Evolutionary conservation across 371 early-diverging fungal species (phyloP).

Genomic region (Rhizomucor miehei): DNA sequence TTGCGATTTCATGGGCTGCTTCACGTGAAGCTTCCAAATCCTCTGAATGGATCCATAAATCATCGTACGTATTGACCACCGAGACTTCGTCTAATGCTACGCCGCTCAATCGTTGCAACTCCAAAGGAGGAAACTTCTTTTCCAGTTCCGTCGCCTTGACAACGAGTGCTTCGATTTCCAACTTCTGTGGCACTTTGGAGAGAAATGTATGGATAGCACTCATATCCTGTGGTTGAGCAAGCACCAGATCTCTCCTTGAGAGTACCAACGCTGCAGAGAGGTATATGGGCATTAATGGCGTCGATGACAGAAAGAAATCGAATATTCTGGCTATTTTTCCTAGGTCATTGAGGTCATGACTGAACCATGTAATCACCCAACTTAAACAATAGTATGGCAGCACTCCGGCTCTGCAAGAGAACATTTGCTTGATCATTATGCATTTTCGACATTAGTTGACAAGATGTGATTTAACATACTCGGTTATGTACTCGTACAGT

Average conservation of each 20-base stretch:
- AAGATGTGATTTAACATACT: constrained; percentile 22
- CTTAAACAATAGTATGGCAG: constrained; percentile 79
- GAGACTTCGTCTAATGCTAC: constrained; percentile 38
- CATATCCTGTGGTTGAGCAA: constrained; percentile 47
- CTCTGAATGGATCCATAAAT: constrained; percentile 11
- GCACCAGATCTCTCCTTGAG: constrained; percentile 40
- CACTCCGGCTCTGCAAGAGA: constrained; percentile 45
- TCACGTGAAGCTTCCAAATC: not conserved
- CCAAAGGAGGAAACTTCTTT: constrained; percentile 32
- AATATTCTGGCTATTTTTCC: constrained; percentile 61
- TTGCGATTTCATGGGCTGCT: constrained; percentile 17
- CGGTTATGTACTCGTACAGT: constrained; percentile 46
- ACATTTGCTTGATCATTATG: too few relatives aligned
- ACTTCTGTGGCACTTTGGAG: constrained; percentile 52
- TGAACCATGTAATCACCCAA: constrained; percentile 89
- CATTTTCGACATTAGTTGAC: too few relatives aligned
- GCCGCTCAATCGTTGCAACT: constrained; percentile 36
- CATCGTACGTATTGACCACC: constrained; percentile 25
- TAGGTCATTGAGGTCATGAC: constrained; percentile 69
- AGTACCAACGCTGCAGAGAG: constrained; percentile 66
- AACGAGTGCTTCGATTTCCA: constrained; percentile 40
- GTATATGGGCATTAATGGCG: constrained; percentile 76
- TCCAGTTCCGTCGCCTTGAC: constrained; percentile 38
- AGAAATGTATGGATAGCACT: constrained; percentile 55
- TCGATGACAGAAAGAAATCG: constrained; percentile 71